A percentile compares a stretch with the other conserved stretches of the same genome.
Conservation (phyloP, 768 basidiomycete genomes). For the Strobilomyces echinocephalus region DNA sequence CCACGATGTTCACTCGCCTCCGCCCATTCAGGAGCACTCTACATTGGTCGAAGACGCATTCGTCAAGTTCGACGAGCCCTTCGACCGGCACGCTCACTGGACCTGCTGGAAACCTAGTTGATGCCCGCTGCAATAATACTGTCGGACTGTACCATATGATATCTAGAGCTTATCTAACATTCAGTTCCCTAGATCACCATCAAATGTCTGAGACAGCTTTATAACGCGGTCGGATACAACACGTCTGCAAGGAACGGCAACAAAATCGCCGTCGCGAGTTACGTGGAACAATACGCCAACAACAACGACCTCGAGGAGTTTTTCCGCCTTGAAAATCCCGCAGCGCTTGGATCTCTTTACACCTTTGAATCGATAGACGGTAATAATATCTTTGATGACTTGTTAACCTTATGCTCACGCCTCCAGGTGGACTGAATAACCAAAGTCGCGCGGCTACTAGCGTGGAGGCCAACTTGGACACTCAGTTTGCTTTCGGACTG, state of each 20-base stretch:
- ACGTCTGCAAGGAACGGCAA: constrained; percentile 42
- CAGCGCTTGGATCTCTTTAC: constrained; percentile 48
- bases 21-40: constrained; percentile 41
- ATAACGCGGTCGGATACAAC: constrained; percentile 46
- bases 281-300: constrained; percentile 53
- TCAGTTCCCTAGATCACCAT: constrained; percentile 41
- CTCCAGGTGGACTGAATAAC: constrained; percentile 59
- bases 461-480: constrained; percentile 62
- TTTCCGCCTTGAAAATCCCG: constrained; percentile 44
- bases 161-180: background rate
- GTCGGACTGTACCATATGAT: constrained; percentile 1
- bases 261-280: constrained; percentile 51
- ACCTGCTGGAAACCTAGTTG: constrained; percentile 37
- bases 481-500: constrained; percentile 63
- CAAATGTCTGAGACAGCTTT: constrained; percentile 49
- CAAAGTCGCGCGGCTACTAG: constrained; percentile 54
- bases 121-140: constrained; percentile 44
- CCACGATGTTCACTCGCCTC: constrained; percentile 57
- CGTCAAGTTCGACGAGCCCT: background rate
- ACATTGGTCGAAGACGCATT: constrained; percentile 23
- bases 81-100: constrained; percentile 18
- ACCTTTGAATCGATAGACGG: constrained; percentile 53
- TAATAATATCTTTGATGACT: constrained; percentile 16
- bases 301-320: constrained; percentile 47
- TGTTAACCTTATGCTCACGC: constrained; percentile 5